phyloP scores from a whole-genome alignment of 805 yeast species.

The Komagataella populi region DNA sequence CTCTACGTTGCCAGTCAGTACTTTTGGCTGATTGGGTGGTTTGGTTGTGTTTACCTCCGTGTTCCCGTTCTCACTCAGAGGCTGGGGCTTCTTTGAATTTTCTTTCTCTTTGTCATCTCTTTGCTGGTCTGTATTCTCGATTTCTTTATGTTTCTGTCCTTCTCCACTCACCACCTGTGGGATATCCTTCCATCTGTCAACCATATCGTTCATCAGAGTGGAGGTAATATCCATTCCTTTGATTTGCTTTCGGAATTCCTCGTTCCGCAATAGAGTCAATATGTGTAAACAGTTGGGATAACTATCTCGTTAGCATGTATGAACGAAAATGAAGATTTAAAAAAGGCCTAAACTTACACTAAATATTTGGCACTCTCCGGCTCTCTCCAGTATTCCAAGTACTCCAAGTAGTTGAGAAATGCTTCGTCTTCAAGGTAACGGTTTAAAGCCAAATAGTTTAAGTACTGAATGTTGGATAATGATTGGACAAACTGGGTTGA shows the following conservation, averaged over 20 bases:
- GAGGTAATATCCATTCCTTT: conserved; percentile 43
- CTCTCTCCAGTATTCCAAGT: conserved; percentile 74
- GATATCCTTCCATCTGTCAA: conserved; percentile 47
- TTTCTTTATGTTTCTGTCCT: not conserved
- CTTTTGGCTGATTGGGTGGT: not conserved
- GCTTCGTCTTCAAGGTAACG: conserved; percentile 57
- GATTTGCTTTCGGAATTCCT: conserved; percentile 40
- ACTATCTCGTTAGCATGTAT: conserved; percentile 12
- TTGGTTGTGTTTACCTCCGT: not conserved
- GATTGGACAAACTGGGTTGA: conserved; percentile 67
- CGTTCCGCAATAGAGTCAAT: conserved; percentile 44
- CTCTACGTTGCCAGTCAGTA: not conserved
- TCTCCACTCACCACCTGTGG: not conserved
- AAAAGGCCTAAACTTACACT: conserved; percentile 23
- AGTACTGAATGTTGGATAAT: conserved; percentile 77
- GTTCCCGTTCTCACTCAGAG: not conserved
- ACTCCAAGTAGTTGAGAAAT: conserved; percentile 64
- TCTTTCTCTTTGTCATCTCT: not conserved
- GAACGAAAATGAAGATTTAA: not conserved
- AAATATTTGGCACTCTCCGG: conserved; percentile 58
- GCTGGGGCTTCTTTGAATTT: not conserved
- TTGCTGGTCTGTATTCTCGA: not conserved
- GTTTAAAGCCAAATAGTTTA: conserved; percentile 78
- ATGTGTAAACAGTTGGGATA: conserved; percentile 86
- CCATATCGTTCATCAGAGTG: conserved; percentile 63